Base-by-base conservation (phyloP, 23 red algal genomes). In the Gracilaria gracilis region DNA sequence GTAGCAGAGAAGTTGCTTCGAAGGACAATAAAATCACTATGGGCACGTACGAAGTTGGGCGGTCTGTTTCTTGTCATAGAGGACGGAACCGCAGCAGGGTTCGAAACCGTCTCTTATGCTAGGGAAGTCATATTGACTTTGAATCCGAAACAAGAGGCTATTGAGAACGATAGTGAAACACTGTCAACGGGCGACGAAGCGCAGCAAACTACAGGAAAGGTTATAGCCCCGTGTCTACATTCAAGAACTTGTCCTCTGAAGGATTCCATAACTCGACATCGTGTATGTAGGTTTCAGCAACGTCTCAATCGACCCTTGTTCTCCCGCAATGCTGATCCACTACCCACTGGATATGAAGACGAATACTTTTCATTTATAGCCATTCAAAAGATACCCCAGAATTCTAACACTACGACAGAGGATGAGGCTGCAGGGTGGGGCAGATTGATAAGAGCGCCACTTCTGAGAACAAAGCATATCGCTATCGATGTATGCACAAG, bases 201-300 rank as follows among this genome's bases (percentile, higher is more conserved):
- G 33, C 28, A 49, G 0, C 7, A 13, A 15, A 73, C 29, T 21
- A n/a, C 21, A 53, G 83, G 25, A 57, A 58, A 61, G 44, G 79
- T 92, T 39, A 64, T 92, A 23, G 89, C 89, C 27, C 89, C 89
- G 11, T 92, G 89, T 61, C 48, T 92, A 38, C 89, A 92, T 76
- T 92, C 89, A 32, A 92, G 61, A n/a, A 21, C 29, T 44, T 92
- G 89, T 75, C 89, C 89, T 37, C 44, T 92, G 28, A 53, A 76
- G 16, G 89, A 79, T 61, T 79, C 78, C 48, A 54, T 84, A 42
- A 84, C 89, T 28, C 35, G 77, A n/a, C 79, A 58, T 83, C 89
- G 89, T 4, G 51, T 92, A 57, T 92, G 89, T 64, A 78, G 89
- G 16, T 92, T 92, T 62, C 47, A 67, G 49, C 89, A 92, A 65